Evolutionary conservation across 2,329 filamentous ascomycete genomes (phyloP).

Genomic region (Zarea fungicola): DNA sequence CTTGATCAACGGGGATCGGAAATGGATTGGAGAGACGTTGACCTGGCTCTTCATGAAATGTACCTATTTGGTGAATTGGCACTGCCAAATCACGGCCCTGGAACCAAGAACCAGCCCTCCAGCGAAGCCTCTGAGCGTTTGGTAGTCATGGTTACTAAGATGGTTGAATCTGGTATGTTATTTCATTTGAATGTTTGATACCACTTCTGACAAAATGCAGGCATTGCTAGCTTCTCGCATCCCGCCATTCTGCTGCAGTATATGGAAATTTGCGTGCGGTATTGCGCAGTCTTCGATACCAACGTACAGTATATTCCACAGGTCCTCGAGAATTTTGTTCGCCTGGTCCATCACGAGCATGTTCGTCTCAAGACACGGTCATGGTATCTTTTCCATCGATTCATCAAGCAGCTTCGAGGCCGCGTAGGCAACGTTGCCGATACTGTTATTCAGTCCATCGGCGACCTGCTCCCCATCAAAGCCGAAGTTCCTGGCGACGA

Average conservation of each 20-base stretch:
- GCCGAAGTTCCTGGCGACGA: conserved; percentile 76
- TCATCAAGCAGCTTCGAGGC: conserved; percentile 79
- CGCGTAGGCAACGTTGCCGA: conserved; percentile 87
- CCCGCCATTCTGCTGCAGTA: conserved; percentile 92
- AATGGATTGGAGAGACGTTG: conserved; percentile 91
- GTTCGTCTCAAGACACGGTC: conserved; percentile 83
- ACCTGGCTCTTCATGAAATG: conserved; percentile 92
- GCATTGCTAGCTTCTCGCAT: conserved; percentile 79
- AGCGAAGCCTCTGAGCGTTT: conserved; percentile 74
- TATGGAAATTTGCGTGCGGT: conserved; percentile 97
- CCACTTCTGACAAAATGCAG: conserved; percentile 36
- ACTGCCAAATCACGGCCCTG: conserved; percentile 81
- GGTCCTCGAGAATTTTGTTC: conserved; percentile 86
- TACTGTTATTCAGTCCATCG: conserved; percentile 84
- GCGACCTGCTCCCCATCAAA: conserved; percentile 82
- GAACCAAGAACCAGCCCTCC: conserved; percentile 76
- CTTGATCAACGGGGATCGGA: conserved; percentile 67
- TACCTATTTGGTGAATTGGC: conserved; percentile 91
- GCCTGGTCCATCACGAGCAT: conserved; percentile 81
- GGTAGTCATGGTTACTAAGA: conserved; percentile 87
- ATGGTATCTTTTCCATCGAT: conserved; percentile 94
- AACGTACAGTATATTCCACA: conserved; percentile 76
- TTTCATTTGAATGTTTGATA: conserved; percentile 18
- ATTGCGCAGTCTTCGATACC: conserved; percentile 86
- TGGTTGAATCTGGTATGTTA: conserved; percentile 80